Conservation (phyloP, 2,329 filamentous ascomycete species). For the Aspergillus costaricaensis region DNA sequence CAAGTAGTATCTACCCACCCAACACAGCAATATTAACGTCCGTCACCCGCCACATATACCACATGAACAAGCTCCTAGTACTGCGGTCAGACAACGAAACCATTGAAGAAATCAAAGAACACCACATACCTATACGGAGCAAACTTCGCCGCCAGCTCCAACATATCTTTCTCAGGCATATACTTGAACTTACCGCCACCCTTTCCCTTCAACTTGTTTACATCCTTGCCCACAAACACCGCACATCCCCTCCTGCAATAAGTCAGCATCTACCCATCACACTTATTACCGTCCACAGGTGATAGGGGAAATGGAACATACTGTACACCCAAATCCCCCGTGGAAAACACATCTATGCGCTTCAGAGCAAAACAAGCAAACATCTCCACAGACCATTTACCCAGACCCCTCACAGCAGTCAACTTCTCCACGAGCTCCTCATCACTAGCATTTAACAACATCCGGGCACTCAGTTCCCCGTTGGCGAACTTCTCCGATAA, state of each 20-base stretch:
- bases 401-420: slow-evolving; percentile 82
- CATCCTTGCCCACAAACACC: slow-evolving; percentile 77
- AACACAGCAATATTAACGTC: slow-evolving; percentile 69
- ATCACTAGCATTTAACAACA: slow-evolving; percentile 77
- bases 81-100: slow-evolving; percentile 19
- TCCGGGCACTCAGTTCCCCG: slow-evolving; percentile 72
- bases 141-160: slow-evolving; percentile 76
- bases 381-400: slow-evolving; percentile 95
- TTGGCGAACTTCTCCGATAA: slow-evolving; percentile 76
- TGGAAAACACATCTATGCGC: slow-evolving; percentile 88
- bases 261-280: slow-evolving; percentile 16
- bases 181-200: slow-evolving; percentile 95
- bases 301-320: no score
- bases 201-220: slow-evolving; percentile 77
- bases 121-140: slow-evolving; percentile 69
- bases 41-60: slow-evolving; percentile 94
- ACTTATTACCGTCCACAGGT: not conserved
- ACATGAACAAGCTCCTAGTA: slow-evolving; percentile 86
- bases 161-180: slow-evolving; percentile 92
- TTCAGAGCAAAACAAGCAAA: slow-evolving; percentile 96
- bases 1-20: slow-evolving; percentile 14
- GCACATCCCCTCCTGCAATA: slow-evolving; percentile 74
- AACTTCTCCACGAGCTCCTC: slow-evolving; percentile 82
- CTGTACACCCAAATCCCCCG: slow-evolving; percentile 91
- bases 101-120: not conserved